phyloP scores from a whole-genome alignment of 164 flowering plant genomes.

The Sedum album region DNA sequence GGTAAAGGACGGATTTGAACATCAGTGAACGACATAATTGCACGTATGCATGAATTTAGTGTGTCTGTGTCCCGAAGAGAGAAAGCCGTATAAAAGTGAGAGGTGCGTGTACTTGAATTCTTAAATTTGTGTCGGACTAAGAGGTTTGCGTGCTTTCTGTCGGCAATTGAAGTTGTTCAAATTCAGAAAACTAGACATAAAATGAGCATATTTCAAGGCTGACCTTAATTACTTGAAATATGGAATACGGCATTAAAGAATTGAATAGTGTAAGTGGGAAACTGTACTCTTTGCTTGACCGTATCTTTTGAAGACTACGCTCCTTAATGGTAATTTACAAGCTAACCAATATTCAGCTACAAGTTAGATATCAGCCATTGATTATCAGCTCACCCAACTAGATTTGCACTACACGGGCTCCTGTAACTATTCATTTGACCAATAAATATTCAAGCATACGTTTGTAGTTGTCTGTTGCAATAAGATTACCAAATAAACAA shows the following conservation, averaged over 20 bases:
- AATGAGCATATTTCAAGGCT: neutral
- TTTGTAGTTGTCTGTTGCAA: too few relatives aligned
- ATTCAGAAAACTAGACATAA: neutral
- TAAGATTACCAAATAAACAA: too few relatives aligned
- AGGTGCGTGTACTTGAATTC: neutral
- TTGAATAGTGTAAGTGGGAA: slow-evolving; percentile 1
- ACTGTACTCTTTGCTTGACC: neutral
- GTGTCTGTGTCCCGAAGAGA: neutral
- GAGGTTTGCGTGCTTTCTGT: neutral
- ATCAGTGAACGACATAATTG: neutral
- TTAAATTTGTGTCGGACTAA: neutral
- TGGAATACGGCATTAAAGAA: neutral
- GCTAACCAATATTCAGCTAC: neutral
- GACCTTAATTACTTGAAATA: neutral
- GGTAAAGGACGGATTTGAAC: neutral
- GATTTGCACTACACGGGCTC: too few relatives aligned
- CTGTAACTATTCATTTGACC: too few relatives aligned
- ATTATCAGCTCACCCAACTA: neutral
- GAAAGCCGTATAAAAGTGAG: neutral
- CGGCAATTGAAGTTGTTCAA: neutral
- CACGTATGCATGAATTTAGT: neutral
- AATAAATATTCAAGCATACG: too few relatives aligned
- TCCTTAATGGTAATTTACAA: neutral
- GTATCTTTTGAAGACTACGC: slow-evolving; percentile 4
- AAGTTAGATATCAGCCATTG: neutral